Percentiles rank a stretch among this genome's conserved stretches.
Conservation (phyloP, 306 rosid genomes). For the Lagenaria siceraria region DNA sequence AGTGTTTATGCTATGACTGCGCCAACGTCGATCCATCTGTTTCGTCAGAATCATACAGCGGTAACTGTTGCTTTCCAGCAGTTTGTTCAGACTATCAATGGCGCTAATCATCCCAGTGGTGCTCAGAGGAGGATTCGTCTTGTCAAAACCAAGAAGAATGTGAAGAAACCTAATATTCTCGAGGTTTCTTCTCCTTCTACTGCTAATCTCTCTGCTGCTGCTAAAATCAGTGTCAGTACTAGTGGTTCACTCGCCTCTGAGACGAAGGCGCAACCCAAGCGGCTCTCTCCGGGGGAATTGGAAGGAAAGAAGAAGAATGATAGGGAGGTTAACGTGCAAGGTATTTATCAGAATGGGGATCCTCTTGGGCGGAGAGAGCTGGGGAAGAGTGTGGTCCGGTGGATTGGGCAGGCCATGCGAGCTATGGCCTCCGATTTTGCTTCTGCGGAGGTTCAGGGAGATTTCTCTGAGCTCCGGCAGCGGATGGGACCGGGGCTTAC, state of each 20-base stretch:
- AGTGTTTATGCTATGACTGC: background rate
- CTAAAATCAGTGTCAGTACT: background rate
- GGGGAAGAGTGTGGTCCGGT: slow-evolving; percentile 50
- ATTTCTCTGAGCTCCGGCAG: slow-evolving; percentile 38
- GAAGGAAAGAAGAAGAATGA: background rate
- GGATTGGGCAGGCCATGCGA: slow-evolving; percentile 59
- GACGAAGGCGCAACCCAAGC: background rate
- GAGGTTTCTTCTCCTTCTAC: background rate
- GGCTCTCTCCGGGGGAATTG: background rate
- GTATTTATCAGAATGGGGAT: slow-evolving; percentile 37
- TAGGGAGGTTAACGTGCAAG: background rate
- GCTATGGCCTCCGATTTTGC: slow-evolving; percentile 57
- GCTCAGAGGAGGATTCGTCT: background rate
- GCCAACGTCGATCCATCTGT: background rate
- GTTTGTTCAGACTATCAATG: background rate
- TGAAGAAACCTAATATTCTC: background rate
- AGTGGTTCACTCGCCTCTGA: background rate
- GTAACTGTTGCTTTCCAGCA: slow-evolving; percentile 2
- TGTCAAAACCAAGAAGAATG: background rate
- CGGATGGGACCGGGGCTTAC: slow-evolving; percentile 52
- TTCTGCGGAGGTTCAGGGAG: slow-evolving; percentile 41
- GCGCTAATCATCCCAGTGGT: background rate
- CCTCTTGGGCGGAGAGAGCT: slow-evolving; percentile 60
- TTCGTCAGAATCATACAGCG: slow-evolving; percentile 6
- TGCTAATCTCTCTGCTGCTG: background rate